phyloP scores from a whole-genome alignment of 257 asterid genomes.

The Cruciata laevipes region DNA sequence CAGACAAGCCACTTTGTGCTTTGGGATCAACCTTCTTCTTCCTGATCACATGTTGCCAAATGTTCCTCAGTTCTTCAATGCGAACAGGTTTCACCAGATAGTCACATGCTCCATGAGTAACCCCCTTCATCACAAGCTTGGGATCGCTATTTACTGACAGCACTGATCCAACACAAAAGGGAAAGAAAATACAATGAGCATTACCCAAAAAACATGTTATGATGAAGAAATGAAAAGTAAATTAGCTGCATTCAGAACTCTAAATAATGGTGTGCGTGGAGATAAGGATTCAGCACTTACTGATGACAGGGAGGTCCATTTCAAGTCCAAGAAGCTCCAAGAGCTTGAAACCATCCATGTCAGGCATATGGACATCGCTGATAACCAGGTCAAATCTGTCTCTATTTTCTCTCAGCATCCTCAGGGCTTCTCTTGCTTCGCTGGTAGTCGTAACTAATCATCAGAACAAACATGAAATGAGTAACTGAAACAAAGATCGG shows the following conservation, averaged over 20 bases:
- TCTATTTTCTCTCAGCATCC: constrained; percentile 62
- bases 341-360: constrained; percentile 89
- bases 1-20: constrained; percentile 21
- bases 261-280: constrained; percentile 9
- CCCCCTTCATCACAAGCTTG: constrained; percentile 73
- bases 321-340: constrained; percentile 83
- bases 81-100: constrained; percentile 84
- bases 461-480: constrained; percentile 9
- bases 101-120: constrained; percentile 85
- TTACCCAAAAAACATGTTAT: neutral
- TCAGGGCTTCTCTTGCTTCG: constrained; percentile 63
- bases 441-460: constrained; percentile 50
- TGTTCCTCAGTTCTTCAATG: constrained; percentile 63
- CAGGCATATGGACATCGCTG: constrained; percentile 91
- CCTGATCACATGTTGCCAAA: constrained; percentile 89
- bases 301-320: constrained; percentile 85
- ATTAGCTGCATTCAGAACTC: neutral
- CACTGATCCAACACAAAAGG: constrained; percentile 43
- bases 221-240: neutral
- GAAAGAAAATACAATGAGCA: constrained; percentile 1
- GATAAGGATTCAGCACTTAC: constrained; percentile 29
- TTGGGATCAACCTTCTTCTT: constrained; percentile 43
- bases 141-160: constrained; percentile 69
- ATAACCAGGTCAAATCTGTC: constrained; percentile 72
- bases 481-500: neutral